A percentile compares a stretch with the other conserved stretches of the same genome.
phyloP scores from a whole-genome alignment of 1,139 yeast genomes.

The Saccharomycopsis hybrid region DNA sequence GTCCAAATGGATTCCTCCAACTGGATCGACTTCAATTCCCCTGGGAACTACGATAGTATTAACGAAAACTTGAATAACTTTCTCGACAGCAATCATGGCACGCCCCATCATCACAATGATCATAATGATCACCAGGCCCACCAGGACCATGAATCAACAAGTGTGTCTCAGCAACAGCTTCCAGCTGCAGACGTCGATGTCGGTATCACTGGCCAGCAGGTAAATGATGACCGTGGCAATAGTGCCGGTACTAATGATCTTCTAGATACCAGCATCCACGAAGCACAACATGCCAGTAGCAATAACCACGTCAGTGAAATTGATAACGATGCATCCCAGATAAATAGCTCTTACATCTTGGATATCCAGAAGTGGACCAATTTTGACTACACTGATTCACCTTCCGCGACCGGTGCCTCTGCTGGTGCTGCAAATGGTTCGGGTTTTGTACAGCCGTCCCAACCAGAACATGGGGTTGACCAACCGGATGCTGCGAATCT shows the following conservation, averaged over 20 bases:
- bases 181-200: not conserved
- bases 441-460: not conserved
- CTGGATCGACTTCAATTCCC: conserved; percentile 19
- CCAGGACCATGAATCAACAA: conserved; percentile 1
- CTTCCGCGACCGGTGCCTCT: not conserved
- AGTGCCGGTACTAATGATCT: conserved; percentile 2
- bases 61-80: conserved; percentile 9
- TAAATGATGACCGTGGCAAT: not conserved
- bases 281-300: not conserved
- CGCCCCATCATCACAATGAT: conserved; percentile 2
- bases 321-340: too few species aligned
- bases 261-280: not conserved
- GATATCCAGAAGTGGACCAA: conserved; percentile 18
- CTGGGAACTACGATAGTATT: conserved; percentile 10
- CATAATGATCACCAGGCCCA: conserved; percentile 1
- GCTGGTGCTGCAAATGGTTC: not conserved
- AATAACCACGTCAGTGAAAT: too few species aligned
- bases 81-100: conserved; percentile 4
- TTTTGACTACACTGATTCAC: conserved; percentile 5
- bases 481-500: not conserved
- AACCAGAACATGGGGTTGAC: not conserved
- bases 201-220: not conserved
- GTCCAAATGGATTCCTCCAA: conserved; percentile 16
- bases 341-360: conserved; percentile 1
- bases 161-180: not conserved